A percentile compares a stretch with the other conserved stretches of the same genome.
phyloP scores from a whole-genome alignment of 2,329 filamentous ascomycete species.

The Sporothrix euskadiensis region DNA sequence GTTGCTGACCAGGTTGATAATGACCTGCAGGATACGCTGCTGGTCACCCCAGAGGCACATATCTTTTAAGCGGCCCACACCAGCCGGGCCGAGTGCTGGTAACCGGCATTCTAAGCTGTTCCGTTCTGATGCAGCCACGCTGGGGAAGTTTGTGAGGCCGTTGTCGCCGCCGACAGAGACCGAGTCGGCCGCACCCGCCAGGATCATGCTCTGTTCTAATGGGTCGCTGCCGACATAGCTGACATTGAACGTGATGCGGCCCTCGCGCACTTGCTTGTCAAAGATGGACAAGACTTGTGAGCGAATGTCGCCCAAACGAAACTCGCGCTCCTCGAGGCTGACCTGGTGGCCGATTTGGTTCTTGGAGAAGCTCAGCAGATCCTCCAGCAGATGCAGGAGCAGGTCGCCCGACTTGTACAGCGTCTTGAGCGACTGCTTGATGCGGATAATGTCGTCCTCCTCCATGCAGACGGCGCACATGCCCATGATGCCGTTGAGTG shows the following conservation, averaged over 20 bases:
- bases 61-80: conserved; percentile 71
- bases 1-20: conserved; percentile 91
- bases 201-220: not conserved
- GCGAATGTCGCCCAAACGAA: conserved; percentile 78
- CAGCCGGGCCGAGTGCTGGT: conserved; percentile 63
- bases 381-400: conserved; percentile 80
- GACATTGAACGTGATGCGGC: conserved; percentile 71
- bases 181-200: not conserved
- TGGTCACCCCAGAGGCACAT: conserved; percentile 93
- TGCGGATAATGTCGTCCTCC: conserved; percentile 73
- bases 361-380: conserved; percentile 89
- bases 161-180: conserved; percentile 12
- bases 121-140: conserved; percentile 1
- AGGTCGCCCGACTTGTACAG: conserved; percentile 88
- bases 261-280: conserved; percentile 83
- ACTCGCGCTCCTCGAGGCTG: conserved; percentile 80
- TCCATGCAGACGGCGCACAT: conserved; percentile 94
- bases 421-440: conserved; percentile 81
- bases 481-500: conserved; percentile 90
- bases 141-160: not conserved
- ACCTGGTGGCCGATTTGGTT: conserved; percentile 89
- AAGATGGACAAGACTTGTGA: conserved; percentile 84
- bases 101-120: conserved; percentile 43
- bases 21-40: conserved; percentile 85
- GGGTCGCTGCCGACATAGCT: conserved; percentile 61